Conservation (phyloP, 306 rosid species). For the Castanopsis chinensis region DNA sequence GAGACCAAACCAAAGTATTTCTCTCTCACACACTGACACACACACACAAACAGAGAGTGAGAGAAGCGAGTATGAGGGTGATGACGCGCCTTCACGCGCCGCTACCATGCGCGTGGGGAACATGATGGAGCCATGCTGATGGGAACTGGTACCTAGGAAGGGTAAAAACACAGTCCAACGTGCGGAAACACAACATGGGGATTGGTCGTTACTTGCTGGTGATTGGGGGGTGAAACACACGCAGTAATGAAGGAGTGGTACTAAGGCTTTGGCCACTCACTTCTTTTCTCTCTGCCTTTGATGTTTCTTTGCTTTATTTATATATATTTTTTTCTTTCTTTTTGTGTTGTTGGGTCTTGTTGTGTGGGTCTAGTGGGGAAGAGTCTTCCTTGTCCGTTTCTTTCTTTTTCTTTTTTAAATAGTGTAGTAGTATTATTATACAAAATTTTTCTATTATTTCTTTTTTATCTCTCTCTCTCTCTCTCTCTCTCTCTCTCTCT, state of each 20-base stretch:
- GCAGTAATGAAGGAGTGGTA: slow-evolving; percentile 23
- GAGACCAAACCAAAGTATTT: neutral
- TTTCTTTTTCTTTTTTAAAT: slow-evolving; percentile 21
- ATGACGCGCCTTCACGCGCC: slow-evolving; percentile 40
- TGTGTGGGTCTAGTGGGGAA: slow-evolving; percentile 47
- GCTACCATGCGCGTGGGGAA: slow-evolving; percentile 45
- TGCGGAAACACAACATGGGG: slow-evolving; percentile 29
- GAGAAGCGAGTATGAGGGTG: slow-evolving; percentile 21
- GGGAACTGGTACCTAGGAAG: slow-evolving; percentile 22
- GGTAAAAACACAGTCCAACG: slow-evolving; percentile 38
- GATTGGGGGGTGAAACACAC: slow-evolving; percentile 54
- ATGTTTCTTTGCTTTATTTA: slow-evolving; percentile 1
- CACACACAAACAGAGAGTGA: slow-evolving; percentile 14
- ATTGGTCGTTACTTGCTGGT: slow-evolving; percentile 31
- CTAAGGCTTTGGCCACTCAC: neutral
- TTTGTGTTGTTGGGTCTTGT: slow-evolving; percentile 44
- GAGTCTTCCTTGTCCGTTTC: slow-evolving; percentile 47
- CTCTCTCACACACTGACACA: neutral
- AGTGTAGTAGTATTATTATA: too few relatives aligned
- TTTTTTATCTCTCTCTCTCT: too few relatives aligned
- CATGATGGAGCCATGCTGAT: slow-evolving; percentile 12
- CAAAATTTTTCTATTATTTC: neutral
- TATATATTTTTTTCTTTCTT: neutral
- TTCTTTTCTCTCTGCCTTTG: neutral
- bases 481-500: too few relatives aligned